A percentile compares a stretch with the other conserved stretches of the same genome.
These are phyloP conservation scores for Monosporozyma yasuniensis DNA, from an alignment of 805 yeast genomes.

Conservation along the genomic window DNA sequence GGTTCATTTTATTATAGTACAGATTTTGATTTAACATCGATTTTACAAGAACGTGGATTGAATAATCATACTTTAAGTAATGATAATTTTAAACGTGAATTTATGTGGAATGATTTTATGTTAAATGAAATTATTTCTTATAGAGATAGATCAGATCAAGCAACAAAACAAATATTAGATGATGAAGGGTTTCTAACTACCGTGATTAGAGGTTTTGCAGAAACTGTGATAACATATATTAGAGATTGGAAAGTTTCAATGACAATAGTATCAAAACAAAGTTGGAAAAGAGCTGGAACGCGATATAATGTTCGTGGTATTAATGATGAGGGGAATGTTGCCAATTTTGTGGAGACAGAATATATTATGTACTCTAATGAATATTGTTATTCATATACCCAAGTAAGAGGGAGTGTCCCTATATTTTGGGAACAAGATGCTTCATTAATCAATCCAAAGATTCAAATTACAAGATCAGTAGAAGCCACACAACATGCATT, in stretches of 20 bases:
- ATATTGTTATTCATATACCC: constrained; percentile 66
- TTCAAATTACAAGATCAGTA: constrained; percentile 72
- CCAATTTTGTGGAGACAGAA: constrained; percentile 93
- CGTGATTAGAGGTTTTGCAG: constrained; percentile 91
- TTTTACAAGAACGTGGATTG: constrained; percentile 67
- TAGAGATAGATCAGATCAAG: constrained; percentile 56
- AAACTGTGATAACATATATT: constrained; percentile 45
- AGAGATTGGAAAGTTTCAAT: constrained; percentile 37
- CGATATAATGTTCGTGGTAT: constrained; percentile 89
- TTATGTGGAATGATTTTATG: constrained; percentile 95
- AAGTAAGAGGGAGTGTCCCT: constrained; percentile 90
- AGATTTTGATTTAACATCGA: constrained; percentile 86
- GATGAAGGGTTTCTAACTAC: constrained; percentile 76
- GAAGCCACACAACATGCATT: constrained; percentile 92
- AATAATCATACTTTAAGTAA: constrained; percentile 36
- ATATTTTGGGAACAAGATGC: constrained; percentile 97
- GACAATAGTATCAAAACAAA: constrained; percentile 83
- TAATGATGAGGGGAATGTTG: constrained; percentile 91
- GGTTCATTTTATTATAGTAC: constrained; percentile 91
- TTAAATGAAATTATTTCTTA: constrained; percentile 71
- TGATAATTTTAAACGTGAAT: constrained; percentile 65
- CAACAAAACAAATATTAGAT: constrained; percentile 53
- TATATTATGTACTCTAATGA: constrained; percentile 50
- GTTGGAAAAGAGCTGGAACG: constrained; percentile 96
- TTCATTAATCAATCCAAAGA: constrained; percentile 77